Evolutionary conservation across 305 asterid species (phyloP).

Genomic region (Fraxinus albicans): DNA sequence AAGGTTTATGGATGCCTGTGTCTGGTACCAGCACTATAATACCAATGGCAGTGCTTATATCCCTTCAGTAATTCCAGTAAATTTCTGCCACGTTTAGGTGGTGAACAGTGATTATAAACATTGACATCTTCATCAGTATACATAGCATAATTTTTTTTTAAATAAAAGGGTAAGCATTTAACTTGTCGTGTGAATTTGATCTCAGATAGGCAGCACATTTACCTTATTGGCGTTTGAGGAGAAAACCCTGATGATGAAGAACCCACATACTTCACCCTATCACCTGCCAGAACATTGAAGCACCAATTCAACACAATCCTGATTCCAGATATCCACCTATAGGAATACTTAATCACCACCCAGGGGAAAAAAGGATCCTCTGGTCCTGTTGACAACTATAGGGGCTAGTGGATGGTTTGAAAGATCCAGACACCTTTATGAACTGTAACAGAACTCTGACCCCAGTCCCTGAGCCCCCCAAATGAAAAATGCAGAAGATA

Average conservation of each 20-base stretch:
- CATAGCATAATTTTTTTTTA: not conserved
- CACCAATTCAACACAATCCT: constrained; percentile 13
- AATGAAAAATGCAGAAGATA: not conserved
- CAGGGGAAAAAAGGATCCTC: not conserved
- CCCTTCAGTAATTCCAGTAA: not conserved
- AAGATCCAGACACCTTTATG: not conserved
- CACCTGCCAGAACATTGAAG: constrained; percentile 58
- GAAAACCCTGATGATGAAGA: constrained; percentile 48
- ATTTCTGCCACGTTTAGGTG: not conserved
- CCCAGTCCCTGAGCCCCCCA: not conserved
- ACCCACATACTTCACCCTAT: constrained; percentile 80
- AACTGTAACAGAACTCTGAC: not conserved
- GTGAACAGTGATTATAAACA: not conserved
- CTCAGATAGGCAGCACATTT: constrained; percentile 23
- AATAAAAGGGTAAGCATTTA: not conserved
- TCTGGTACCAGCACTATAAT: not conserved
- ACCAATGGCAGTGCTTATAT: not conserved
- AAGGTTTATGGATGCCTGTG: not conserved
- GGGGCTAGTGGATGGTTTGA: not conserved
- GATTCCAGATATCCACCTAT: not conserved
- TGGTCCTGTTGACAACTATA: not conserved
- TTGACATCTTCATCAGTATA: not conserved
- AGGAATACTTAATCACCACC: not conserved
- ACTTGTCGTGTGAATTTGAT: not conserved
- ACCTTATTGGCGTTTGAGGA: constrained; percentile 64